These are phyloP conservation scores for Cercospora citrullina DNA, from an alignment of 2,329 filamentous ascomycete species.

Conservation along the genomic window DNA sequence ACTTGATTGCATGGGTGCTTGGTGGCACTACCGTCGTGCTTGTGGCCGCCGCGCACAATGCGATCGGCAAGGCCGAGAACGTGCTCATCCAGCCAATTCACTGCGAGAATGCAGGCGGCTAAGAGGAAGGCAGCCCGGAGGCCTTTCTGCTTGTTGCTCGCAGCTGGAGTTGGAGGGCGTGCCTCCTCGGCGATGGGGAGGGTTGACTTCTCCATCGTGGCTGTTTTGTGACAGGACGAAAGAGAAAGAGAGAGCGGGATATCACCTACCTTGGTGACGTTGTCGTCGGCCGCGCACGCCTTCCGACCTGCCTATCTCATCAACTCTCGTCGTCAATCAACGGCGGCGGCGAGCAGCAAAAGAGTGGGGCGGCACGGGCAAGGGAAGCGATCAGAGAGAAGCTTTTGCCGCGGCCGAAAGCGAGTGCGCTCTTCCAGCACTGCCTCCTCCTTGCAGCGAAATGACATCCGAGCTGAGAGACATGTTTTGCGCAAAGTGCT, in stretches of 20 bases:
- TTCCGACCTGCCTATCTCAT: slow-evolving; percentile 15
- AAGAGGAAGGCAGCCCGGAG: slow-evolving; percentile 18
- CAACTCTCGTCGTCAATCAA: slow-evolving; percentile 2
- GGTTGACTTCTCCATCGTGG: slow-evolving; percentile 32
- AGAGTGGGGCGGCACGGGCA: slow-evolving; percentile 8
- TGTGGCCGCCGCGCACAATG: not conserved
- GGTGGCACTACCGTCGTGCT: not conserved
- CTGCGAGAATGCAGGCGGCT: slow-evolving; percentile 21
- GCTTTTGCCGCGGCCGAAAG: not conserved
- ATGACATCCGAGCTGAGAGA: not conserved
- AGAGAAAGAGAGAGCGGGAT: slow-evolving; percentile 1
- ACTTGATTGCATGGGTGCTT: slow-evolving; percentile 32
- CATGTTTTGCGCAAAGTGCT: not conserved
- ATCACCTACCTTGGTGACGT: not conserved
- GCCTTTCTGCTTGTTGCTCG: slow-evolving; percentile 9
- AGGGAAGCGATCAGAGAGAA: not conserved
- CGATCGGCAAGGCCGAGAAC: no score
- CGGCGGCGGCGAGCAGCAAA: slow-evolving; percentile 4
- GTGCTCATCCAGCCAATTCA: not conserved
- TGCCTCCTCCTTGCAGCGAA: not conserved
- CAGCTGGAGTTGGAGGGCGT: slow-evolving; percentile 19
- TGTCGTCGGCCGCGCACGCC: not conserved
- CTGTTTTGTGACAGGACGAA: slow-evolving; percentile 1
- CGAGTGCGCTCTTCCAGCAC: not conserved
- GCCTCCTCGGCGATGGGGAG: slow-evolving; percentile 29